Evolutionary conservation across 1,284 basidiomycete species (phyloP), one percentile per base, ranked within the genome.

Genomic region (Apiotrichum mycotoxinovorans): DNA sequence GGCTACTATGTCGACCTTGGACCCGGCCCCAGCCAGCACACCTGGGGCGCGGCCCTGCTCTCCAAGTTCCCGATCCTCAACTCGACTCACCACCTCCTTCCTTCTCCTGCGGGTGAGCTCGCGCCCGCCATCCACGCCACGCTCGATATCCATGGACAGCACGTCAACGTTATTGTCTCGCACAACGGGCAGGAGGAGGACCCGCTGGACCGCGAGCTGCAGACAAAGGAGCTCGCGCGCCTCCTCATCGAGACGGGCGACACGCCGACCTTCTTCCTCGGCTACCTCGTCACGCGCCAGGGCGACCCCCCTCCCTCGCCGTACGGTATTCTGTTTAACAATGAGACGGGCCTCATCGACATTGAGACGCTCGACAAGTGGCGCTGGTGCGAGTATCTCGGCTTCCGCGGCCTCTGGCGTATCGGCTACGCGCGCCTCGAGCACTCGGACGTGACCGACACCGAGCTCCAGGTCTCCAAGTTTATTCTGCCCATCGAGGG

Each of bases 151-250:
- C 89, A 86, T 65, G 91, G 91, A 0, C 86, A 85, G 0, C 81
- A 84, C 51, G 85, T 95, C 23, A 86, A 87, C 17, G 89, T 94
- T 0, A 79, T 95, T 22, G 88, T 95, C 1, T 84, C 89, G 0
- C 93, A 97, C 69, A 96, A 97, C 69, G 93, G 93, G 2, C 93
- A 97, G 82, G 89, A 95, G 81, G 89, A 95, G 72, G 91, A 92
- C 51, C 83, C 87, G 0, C 75, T 92, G 20, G 93, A 96, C 74
- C 84, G 93, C 62, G 88, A 94, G 72, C 76, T 96, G 42, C 93
- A 97, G 71, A 89, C 89, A 45, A 86, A 74, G 34, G 88, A 88
- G 67, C 79, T 96, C 42, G 93, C 88, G 1, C 80, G 86, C 27
- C 87, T 96, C 51, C 88, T 95, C 83, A 77, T 84, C 0, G 81